Conservation (phyloP, 2,329 filamentous ascomycete species). For the Grosmannia huntii region DNA sequence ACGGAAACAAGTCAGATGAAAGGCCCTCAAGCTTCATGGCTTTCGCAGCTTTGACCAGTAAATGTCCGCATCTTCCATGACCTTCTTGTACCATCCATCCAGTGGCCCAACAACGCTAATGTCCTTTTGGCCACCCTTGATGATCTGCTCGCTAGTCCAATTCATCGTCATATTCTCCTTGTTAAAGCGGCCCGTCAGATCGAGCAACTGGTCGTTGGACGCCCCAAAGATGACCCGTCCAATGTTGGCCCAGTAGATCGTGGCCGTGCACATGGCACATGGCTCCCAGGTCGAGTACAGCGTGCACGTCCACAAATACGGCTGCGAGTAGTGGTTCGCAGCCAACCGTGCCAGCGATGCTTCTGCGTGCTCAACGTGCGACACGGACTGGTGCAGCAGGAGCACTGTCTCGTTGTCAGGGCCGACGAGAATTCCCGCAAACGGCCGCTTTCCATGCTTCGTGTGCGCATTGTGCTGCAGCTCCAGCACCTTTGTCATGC, state of each 20-base stretch:
- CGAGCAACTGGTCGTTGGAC: slow-evolving; percentile 30
- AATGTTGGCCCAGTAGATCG: slow-evolving; percentile 34
- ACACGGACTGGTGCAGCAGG: slow-evolving; percentile 34
- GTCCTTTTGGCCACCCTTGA: not conserved
- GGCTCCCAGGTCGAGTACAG: slow-evolving; percentile 42
- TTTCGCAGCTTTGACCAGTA: not conserved
- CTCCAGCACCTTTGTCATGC: not conserved
- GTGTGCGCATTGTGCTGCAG: slow-evolving; percentile 27
- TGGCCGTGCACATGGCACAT: slow-evolving; percentile 36
- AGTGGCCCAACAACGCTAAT: not conserved
- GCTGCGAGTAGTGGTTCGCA: slow-evolving; percentile 31
- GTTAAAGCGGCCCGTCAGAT: slow-evolving; percentile 32
- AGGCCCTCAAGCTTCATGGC: not conserved
- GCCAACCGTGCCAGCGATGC: slow-evolving; percentile 34
- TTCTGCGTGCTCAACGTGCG: slow-evolving; percentile 40
- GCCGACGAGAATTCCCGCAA: slow-evolving; percentile 30
- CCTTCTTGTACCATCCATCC: not conserved
- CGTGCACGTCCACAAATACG: slow-evolving; percentile 35
- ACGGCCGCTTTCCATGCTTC: slow-evolving; percentile 32
- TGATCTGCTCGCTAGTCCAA: not conserved
- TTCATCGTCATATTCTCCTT: slow-evolving; percentile 37
- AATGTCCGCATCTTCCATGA: not conserved
- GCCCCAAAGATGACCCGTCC: slow-evolving; percentile 37
- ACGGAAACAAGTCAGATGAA: no score
- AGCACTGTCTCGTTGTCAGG: slow-evolving; percentile 36